phyloP scores from a whole-genome alignment of 2,329 filamentous ascomycete species.

The Fusarium luffae region DNA sequence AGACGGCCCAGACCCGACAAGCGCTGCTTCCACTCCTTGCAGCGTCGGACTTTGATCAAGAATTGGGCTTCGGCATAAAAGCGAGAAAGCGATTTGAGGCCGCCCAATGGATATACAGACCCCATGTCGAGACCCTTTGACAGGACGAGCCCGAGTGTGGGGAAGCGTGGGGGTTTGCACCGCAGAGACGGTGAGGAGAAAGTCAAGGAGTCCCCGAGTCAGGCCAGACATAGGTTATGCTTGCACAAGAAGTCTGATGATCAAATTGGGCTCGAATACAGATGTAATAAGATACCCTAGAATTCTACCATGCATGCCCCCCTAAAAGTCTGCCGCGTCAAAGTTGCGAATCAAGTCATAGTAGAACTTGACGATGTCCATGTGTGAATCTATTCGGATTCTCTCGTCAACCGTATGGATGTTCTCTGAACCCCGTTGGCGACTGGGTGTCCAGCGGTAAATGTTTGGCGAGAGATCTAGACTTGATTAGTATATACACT shows the following conservation, averaged over 20 bases:
- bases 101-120: neutral
- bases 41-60: neutral
- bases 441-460: conserved; percentile 58
- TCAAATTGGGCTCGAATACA: neutral
- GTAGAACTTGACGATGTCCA: conserved; percentile 57
- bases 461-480: conserved; percentile 49
- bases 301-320: neutral
- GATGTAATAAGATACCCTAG: conserved; percentile 5
- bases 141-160: conserved; percentile 19
- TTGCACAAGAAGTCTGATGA: neutral
- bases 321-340: conserved; percentile 51
- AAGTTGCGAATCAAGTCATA: conserved; percentile 58
- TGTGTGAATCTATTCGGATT: conserved; percentile 53
- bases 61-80: neutral
- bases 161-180: conserved; percentile 24
- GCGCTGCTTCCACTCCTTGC: neutral
- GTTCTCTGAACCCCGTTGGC: conserved; percentile 40
- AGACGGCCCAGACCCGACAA: neutral
- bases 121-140: neutral
- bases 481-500: neutral
- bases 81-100: conserved; percentile 1
- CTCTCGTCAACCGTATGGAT: conserved; percentile 58
- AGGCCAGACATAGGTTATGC: conserved; percentile 1
- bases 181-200: conserved; percentile 12
- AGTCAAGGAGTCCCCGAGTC: neutral